These are phyloP conservation scores for Ustilago sp. DNA, from an alignment of 1,284 basidiomycete species.

Conservation along the genomic window DNA sequence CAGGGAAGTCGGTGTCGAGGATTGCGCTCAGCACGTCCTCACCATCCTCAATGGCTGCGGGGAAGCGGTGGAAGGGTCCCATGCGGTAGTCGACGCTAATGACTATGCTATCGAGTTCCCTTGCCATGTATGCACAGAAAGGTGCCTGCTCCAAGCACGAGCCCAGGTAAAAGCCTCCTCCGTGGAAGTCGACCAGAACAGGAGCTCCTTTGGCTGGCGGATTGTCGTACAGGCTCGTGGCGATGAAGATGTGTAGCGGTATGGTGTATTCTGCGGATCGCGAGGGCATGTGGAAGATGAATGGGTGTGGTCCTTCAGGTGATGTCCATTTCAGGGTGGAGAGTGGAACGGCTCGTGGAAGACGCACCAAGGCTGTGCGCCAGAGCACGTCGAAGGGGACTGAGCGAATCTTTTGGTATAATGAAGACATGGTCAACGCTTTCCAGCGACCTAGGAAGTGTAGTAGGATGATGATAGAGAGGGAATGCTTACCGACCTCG, in stretches of 20 bases:
- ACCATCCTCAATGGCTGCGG: constrained; percentile 55
- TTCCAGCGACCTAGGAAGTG: neutral
- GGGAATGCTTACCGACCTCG: neutral
- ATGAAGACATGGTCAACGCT: constrained; percentile 25
- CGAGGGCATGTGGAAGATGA: constrained; percentile 50
- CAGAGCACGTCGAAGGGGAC: constrained; percentile 46
- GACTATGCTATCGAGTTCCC: constrained; percentile 38
- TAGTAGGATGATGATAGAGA: neutral
- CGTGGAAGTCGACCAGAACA: constrained; percentile 58
- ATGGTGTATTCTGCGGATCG: constrained; percentile 40
- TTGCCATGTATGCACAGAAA: constrained; percentile 50
- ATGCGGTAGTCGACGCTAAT: constrained; percentile 64
- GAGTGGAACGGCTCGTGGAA: constrained; percentile 46
- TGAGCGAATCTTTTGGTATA: constrained; percentile 43
- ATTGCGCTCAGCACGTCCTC: constrained; percentile 56
- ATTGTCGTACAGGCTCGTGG: constrained; percentile 25
- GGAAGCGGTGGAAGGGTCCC: constrained; percentile 63
- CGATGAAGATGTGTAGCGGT: constrained; percentile 55
- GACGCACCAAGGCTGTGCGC: constrained; percentile 46
- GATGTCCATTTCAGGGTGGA: constrained; percentile 47
- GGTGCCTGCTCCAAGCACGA: constrained; percentile 56
- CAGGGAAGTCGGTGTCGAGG: constrained; percentile 34
- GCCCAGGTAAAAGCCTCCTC: constrained; percentile 61
- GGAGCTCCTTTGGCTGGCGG: constrained; percentile 29
- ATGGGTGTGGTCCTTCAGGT: constrained; percentile 51